Base-by-base conservation (phyloP, 2,329 filamentous ascomycete species). In the Diaporthe helianthi region DNA sequence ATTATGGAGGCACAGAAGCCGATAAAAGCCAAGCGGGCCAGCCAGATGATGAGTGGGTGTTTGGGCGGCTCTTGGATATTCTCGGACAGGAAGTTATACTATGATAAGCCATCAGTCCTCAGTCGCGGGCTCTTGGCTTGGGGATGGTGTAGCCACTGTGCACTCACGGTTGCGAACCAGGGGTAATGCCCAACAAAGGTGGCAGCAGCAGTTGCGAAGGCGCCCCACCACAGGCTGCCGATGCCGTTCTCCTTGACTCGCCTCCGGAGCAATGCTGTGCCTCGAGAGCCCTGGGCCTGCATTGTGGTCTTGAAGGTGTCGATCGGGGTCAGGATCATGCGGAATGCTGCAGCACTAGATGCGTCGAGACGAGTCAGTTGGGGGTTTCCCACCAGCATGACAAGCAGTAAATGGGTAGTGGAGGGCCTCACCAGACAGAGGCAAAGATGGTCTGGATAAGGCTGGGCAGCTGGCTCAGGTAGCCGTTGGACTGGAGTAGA, bases 231-330 rank as follows among this genome's bases (percentile, higher is more conserved):
- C 12, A 85, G 73, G 66, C 82, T 84, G 2, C 81, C 81, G 3
- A 84, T 33, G 0, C 83, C 83, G 24, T 85, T 74, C 0, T 76
- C 78, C 73, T 81, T 83, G 72, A 84, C 77, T 1, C 83, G 80
- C 52, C 80, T 80, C 13, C 83, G 79, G 8, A 85, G 77, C 3
- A 85, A 72, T 0, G 77, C 73, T 0, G 81, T 83, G 1, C 83
- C 83, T 1, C 79, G 76, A 1, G 80, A 72, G 0, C 83, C 83
- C 68, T 85, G 83, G 0, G 83, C 82, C 72, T 85, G 83, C 1
- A 85, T 80, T 0, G 83, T 85, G 0, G 83, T 85, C 72, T 85
- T 85, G n/a, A 85, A 76, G 0, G 83, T 85, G 68, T 85, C 83
- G 44, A 85, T 80, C 4, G 83, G 83, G 0, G 83, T 84, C 5